Evolutionary conservation across 2,329 filamentous ascomycete species (phyloP).

Genomic region (Dryadomyces quercus-mongolicae): DNA sequence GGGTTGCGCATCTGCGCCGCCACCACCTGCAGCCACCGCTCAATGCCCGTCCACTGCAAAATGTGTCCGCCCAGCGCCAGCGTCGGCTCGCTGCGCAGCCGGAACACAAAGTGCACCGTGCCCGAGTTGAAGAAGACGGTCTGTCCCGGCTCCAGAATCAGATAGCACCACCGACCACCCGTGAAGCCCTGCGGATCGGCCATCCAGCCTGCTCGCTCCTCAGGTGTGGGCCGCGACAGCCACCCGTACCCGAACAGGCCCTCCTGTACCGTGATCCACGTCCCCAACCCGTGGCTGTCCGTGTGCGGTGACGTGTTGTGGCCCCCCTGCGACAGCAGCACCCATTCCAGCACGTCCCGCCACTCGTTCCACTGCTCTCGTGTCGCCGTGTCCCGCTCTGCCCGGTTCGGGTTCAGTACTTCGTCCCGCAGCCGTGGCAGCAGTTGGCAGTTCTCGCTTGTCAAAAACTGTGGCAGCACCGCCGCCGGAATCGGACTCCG

Average conservation of each 20-base stretch:
- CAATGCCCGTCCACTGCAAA: constrained; percentile 21
- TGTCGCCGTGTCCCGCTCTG: constrained; percentile 16
- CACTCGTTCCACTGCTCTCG: constrained; percentile 20
- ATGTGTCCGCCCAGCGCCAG: constrained; percentile 22
- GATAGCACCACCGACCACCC: constrained; percentile 19
- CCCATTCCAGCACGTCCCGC: constrained; percentile 21
- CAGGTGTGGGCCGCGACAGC: constrained; percentile 17
- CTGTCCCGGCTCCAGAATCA: constrained; percentile 21
- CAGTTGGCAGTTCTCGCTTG: constrained; percentile 18
- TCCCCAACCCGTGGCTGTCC: constrained; percentile 21
- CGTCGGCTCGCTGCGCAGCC: constrained; percentile 16
- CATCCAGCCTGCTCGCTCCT: constrained; percentile 17
- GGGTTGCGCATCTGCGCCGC: constrained; percentile 17
- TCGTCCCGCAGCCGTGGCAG: constrained; percentile 17
- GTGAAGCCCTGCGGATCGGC: constrained; percentile 14
- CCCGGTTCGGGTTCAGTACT: constrained; percentile 24
- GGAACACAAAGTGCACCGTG: constrained; percentile 23
- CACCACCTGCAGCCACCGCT: constrained; percentile 19
- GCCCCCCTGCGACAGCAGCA: constrained; percentile 20
- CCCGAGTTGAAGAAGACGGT: constrained; percentile 22
- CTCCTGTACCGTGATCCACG: constrained; percentile 22
- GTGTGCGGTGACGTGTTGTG: constrained; percentile 22
- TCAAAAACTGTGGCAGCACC: constrained; percentile 16
- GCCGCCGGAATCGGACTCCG: constrained; percentile 16
- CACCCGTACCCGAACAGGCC: constrained; percentile 20